These are phyloP conservation scores for Thraustotheca clavata DNA, from an alignment of 352 stramenopile species.

Conservation along the genomic window DNA sequence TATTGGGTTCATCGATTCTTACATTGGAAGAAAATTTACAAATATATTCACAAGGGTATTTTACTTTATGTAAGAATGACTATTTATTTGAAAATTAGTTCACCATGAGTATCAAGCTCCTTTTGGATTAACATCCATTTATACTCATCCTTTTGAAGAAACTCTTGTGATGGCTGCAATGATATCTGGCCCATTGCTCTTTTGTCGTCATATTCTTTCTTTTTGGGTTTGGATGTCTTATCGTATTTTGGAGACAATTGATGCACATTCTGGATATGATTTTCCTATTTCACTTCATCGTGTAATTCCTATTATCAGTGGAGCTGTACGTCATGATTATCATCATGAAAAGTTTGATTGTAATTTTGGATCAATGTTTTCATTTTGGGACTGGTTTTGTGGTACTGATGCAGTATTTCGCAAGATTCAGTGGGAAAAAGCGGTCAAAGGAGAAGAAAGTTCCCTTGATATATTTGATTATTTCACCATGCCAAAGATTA, in stretches of 20 bases:
- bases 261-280: constrained; percentile 21
- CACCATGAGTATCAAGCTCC: constrained; percentile 10
- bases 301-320: background rate
- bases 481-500: background rate
- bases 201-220: constrained; percentile 11
- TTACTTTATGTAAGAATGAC: background rate
- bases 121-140: constrained; percentile 18
- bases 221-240: constrained; percentile 20
- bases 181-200: constrained; percentile 17
- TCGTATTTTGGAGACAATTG: constrained; percentile 20
- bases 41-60: constrained; percentile 24
- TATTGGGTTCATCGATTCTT: constrained; percentile 24
- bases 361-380: constrained; percentile 12
- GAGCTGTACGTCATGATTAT: constrained; percentile 1
- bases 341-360: constrained; percentile 20
- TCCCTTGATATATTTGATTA: constrained; percentile 6
- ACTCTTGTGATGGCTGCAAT: constrained; percentile 8
- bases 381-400: constrained; percentile 21
- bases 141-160: constrained; percentile 20
- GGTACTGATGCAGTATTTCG: constrained; percentile 2
- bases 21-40: constrained; percentile 23
- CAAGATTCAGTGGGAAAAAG: background rate
- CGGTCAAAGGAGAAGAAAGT: background rate
- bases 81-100: background rate
- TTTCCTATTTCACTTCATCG: background rate